Base-by-base conservation (phyloP, 208 protist species). In the Wallacemonas collosoma region DNA sequence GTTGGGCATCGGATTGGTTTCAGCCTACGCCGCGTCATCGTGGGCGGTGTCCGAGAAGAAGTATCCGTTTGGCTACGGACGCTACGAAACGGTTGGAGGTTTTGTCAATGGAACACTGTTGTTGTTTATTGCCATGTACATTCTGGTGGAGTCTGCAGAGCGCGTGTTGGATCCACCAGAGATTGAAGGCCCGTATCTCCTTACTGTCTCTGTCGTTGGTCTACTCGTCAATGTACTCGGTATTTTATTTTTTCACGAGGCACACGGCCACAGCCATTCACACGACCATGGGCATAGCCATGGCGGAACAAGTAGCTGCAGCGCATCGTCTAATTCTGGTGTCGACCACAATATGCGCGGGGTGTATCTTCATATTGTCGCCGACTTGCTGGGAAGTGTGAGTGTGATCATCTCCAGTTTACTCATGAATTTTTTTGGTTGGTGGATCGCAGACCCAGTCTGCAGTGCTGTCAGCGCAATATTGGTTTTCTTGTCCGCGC, bases 1-100 rank as follows among this genome's bases (percentile, higher is more conserved):
- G 0, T 81, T 99, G 12, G 83, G 79, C n/a, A 95, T 99, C 75
- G 98, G 95, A 1, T 82, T 99, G 11, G 89, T 86, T 56, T 96
- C 97, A 1, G 83, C 88, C 5, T 90, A 97, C 71, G 96, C 26
- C 26, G 26, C 98, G 5, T 93, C 98, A 39, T 96, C 93, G 64
- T 98, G 95, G 86, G 76, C 72, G 45, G 48, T 82, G 45, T 84
- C 97, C 43, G 87, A 95, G 73, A 93, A 94, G 75, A 86, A 68
- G 50, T 75, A 93, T 61, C 86, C 88, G 5, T 95, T 93, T 81
- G 91, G 94, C 7, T 97, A 93, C 72, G 82, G 78, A 17, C 45
- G 94, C 2, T 96, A 96, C 72, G 86, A 94, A 64, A 79, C 93
- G 48, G 76, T 97, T 36, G 82, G 87, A 5, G 89, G 92, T 4